Base-by-base conservation (phyloP, 306 rosid genomes). In the Cucurbita ficifolia region DNA sequence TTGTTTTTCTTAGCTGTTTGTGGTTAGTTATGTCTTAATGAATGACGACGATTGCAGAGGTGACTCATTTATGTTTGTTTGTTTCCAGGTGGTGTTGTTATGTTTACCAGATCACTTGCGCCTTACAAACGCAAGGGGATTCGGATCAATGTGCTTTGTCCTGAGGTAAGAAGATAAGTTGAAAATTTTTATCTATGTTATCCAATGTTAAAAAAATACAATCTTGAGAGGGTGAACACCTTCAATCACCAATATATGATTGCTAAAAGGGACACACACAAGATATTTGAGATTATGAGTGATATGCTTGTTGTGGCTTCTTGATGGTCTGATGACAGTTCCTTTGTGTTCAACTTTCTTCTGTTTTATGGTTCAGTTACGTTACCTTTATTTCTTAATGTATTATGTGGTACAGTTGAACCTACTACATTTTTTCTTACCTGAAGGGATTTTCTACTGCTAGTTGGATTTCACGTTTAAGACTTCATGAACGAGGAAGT, bases 131-230 rank as follows among this genome's bases (percentile, higher is more conserved):
- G 79, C 70, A 70, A 67, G 80, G 97, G 98, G 74, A 94, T 94
- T 86, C 92, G 98, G 39, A 48, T 94, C 80, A 94, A 94, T 76
- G 98, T 89, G 76, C 89, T 94, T 79, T 90, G 96, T 81, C 98
- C 98, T 63, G 98, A 94, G 90, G 98, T 94, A 81, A 82, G 83
- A 77, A 43, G 78, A 42, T 56, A 38, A 46, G 51, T 65, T 21
- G 35, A 72, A 52, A 36, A n/a, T 10, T 36, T 72, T 55, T 50
- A 19, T 7, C 46, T 39, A 43, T 65, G 35, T 42, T 21, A n/a
- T 50, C 10, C 60, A 48, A 70, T 33, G 29, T 50, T 29, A 14
- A 50, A 70, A 43, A 4, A 10, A 6, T n/a, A 18, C 36, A 42
- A 65, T 11, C 53, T 45, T 46, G 39, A 43, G 19, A 68, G 21